These are phyloP conservation scores for Aspergillus piperis DNA, from an alignment of 2,329 filamentous ascomycete species.

Conservation along the genomic window DNA sequence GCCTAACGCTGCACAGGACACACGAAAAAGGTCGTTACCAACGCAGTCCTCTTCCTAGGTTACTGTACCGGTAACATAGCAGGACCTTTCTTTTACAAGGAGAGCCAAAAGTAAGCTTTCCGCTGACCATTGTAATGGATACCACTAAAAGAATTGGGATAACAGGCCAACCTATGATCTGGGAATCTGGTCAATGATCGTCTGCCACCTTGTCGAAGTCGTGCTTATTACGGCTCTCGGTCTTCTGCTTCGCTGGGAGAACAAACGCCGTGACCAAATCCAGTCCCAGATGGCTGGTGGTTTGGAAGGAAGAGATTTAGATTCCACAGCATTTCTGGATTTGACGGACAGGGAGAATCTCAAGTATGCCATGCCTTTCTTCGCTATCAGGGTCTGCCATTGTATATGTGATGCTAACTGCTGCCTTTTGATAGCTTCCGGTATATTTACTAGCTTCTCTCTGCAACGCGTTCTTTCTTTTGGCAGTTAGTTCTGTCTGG, in stretches of 20 bases:
- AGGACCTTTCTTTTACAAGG: constrained; percentile 64
- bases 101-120: constrained; percentile 47
- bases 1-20: constrained; percentile 48
- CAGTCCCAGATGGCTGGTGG: constrained; percentile 50
- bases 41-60: constrained; percentile 61
- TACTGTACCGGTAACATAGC: constrained; percentile 63
- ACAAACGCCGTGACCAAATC: constrained; percentile 51
- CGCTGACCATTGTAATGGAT: background rate
- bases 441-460: constrained; percentile 21
- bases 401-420: background rate
- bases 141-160: background rate
- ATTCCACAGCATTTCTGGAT: constrained; percentile 56
- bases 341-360: constrained; percentile 57
- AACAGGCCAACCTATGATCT: constrained; percentile 49
- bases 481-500: too few species aligned
- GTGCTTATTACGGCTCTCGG: constrained; percentile 50
- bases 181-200: constrained; percentile 61
- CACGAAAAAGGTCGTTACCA: constrained; percentile 66
- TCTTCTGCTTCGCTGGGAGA: constrained; percentile 52
- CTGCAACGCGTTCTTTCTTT: too few species aligned
- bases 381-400: background rate
- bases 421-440: constrained; percentile 15
- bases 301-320: constrained; percentile 49
- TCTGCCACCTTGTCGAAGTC: constrained; percentile 56
- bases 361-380: constrained; percentile 37